These are phyloP conservation scores for Vitis hybrid DNA, from an alignment of 177 flowering plant genomes.

Conservation along the genomic window DNA sequence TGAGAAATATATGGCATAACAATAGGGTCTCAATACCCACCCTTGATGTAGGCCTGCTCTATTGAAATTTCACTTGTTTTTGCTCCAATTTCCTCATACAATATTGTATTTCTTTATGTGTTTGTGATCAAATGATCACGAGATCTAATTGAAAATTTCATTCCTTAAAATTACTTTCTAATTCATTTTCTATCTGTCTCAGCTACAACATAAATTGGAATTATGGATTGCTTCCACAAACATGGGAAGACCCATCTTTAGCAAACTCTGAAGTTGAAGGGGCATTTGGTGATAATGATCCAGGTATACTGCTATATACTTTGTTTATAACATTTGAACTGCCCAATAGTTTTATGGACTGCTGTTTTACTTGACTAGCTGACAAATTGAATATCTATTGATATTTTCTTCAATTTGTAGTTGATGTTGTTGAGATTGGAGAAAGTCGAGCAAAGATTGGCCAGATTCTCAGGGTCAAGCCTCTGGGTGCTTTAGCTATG, in stretches of 20 bases:
- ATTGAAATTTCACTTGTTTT: background rate
- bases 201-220: conserved; percentile 97
- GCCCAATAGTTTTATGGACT: background rate
- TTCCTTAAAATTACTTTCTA: background rate
- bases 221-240: conserved; percentile 97
- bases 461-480: conserved; percentile 71
- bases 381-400: background rate
- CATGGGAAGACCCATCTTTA: conserved; percentile 95
- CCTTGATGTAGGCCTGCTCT: background rate
- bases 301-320: conserved; percentile 51
- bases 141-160: background rate
- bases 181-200: conserved; percentile 5
- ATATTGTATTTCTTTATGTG: background rate
- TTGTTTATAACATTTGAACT: background rate
- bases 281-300: conserved; percentile 97
- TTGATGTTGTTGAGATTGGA: conserved; percentile 99
- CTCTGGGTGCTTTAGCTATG: conserved; percentile 94
- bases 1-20: too few species aligned
- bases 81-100: background rate
- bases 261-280: conserved; percentile 93
- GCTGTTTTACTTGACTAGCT: too few species aligned
- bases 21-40: too few species aligned
- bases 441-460: conserved; percentile 63
- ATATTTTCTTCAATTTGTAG: conserved; percentile 34
- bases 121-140: too few species aligned